Evolutionary conservation across 192 early-diverging fungal species (phyloP).

Genomic region (Powellomyces hirtus): DNA sequence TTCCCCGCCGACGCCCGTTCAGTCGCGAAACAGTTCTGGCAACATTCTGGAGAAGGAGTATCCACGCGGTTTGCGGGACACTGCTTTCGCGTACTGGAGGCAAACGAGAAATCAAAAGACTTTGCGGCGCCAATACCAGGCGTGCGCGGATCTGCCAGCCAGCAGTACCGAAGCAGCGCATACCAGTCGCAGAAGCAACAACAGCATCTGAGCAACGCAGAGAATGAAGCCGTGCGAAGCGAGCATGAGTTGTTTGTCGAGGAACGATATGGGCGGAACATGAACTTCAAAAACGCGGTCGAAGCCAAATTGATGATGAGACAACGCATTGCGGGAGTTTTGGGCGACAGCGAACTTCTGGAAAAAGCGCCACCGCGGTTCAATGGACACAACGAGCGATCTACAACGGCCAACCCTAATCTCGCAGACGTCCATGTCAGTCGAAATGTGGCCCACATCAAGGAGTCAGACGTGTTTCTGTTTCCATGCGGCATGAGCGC

Average conservation of each 20-base stretch:
- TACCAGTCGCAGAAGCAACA: slow-evolving; percentile 12
- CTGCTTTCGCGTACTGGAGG: slow-evolving; percentile 69
- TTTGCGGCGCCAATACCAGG: slow-evolving; percentile 23
- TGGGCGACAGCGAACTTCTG: slow-evolving; percentile 42
- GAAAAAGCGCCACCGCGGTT: background rate
- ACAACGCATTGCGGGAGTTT: slow-evolving; percentile 82
- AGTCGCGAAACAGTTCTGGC: slow-evolving; percentile 94
- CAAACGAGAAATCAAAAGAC: slow-evolving; percentile 35
- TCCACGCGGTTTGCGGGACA: slow-evolving; percentile 84
- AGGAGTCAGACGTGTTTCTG: slow-evolving; percentile 80
- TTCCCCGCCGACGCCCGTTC: slow-evolving; percentile 63
- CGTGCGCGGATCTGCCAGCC: slow-evolving; percentile 23
- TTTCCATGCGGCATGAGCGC: slow-evolving; percentile 92
- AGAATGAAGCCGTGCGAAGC: slow-evolving; percentile 11
- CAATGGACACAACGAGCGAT: no score
- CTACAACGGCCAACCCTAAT: no score
- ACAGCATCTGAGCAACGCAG: slow-evolving; percentile 15
- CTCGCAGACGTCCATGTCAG: background rate
- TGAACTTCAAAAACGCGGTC: slow-evolving; percentile 64
- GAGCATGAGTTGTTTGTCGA: slow-evolving; percentile 78
- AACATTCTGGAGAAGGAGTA: slow-evolving; percentile 89
- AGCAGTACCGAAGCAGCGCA: slow-evolving; percentile 25
- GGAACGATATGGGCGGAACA: slow-evolving; percentile 91
- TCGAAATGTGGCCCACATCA: slow-evolving; percentile 31
- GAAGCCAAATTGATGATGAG: slow-evolving; percentile 72